Percentiles rank a stretch among this genome's conserved stretches.
These are phyloP conservation scores for Lachancea lanzarotensis DNA, from an alignment of 805 yeast genomes.

Conservation along the genomic window DNA sequence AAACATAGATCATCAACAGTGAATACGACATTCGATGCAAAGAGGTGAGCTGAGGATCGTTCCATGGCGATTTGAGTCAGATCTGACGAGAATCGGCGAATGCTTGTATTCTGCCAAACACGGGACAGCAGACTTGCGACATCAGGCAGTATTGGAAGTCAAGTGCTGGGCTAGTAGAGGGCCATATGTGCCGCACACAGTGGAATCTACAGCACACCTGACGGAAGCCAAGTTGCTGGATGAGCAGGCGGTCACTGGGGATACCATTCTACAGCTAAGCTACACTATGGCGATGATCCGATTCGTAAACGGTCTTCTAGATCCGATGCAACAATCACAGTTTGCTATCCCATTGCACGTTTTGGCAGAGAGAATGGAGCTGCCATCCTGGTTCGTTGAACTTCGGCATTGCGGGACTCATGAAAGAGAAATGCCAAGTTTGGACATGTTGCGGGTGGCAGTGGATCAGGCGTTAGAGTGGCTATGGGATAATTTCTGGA, in stretches of 20 bases:
- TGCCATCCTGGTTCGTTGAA: constrained; percentile 84
- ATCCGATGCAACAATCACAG: constrained; percentile 74
- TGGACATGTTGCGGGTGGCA: constrained; percentile 59
- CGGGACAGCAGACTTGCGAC: constrained; percentile 22
- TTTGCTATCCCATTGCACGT: constrained; percentile 73
- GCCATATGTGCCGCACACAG: constrained; percentile 56
- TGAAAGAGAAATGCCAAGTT: constrained; percentile 63
- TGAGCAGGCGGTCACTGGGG: constrained; percentile 26
- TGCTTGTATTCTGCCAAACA: constrained; percentile 45
- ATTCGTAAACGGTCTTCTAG: constrained; percentile 87
- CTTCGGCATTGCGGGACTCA: constrained; percentile 88
- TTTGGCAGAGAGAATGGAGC: constrained; percentile 58
- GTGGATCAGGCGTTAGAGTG: constrained; percentile 60
- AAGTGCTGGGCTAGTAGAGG: constrained; percentile 54
- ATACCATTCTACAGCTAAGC: constrained; percentile 38
- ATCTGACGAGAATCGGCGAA: constrained; percentile 39
- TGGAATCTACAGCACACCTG: constrained; percentile 58
- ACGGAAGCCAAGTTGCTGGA: constrained; percentile 45
- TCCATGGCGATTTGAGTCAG: constrained; percentile 37
- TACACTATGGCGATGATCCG: constrained; percentile 72
- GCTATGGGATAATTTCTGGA: constrained; percentile 75
- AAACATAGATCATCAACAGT: too few relatives aligned
- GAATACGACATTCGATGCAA: neutral
- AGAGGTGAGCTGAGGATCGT: constrained; percentile 22
- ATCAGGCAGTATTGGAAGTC: constrained; percentile 46